phyloP scores from a whole-genome alignment of 192 early-diverging fungal species.

The Fimicolochytrium jonesii region DNA sequence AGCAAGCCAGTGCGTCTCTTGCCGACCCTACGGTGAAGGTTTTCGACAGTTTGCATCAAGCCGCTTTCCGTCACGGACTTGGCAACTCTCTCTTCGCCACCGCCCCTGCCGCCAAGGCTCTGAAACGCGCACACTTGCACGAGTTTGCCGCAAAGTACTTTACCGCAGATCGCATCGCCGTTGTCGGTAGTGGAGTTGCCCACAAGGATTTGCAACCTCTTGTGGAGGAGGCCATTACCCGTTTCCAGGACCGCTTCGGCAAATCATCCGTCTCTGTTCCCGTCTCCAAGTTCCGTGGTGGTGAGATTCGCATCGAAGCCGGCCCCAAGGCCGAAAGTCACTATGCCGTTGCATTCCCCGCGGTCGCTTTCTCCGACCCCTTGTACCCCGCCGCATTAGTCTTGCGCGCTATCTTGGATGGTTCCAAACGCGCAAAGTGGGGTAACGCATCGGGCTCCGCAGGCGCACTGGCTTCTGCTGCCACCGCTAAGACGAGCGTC shows the following conservation, averaged over 20 bases:
- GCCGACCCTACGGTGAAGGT: constrained; percentile 60
- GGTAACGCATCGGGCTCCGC: constrained; percentile 31
- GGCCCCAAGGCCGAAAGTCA: constrained; percentile 44
- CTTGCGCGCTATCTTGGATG: constrained; percentile 44
- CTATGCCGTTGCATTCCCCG: constrained; percentile 81
- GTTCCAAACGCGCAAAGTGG: constrained; percentile 42
- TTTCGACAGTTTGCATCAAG: constrained; percentile 77
- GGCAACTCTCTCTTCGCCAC: constrained; percentile 90
- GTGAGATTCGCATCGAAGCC: constrained; percentile 74
- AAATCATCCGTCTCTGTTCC: constrained; percentile 28
- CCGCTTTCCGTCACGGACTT: constrained; percentile 90
- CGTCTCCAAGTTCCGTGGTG: constrained; percentile 68
- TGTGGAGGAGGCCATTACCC: constrained; percentile 54
- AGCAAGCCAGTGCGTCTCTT: constrained; percentile 64
- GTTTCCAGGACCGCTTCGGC: constrained; percentile 25
- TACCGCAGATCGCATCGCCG: constrained; percentile 67
- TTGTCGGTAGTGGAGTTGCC: constrained; percentile 82
- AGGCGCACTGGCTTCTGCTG: constrained; percentile 60
- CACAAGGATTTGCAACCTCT: constrained; percentile 66
- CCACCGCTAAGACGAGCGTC: constrained; percentile 49
- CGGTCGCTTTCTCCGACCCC: constrained; percentile 53
- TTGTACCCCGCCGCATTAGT: constrained; percentile 63
- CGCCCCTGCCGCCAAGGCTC: constrained; percentile 52
- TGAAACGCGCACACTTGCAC: constrained; percentile 64
- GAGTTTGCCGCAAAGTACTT: constrained; percentile 69